Conservation (phyloP, 805 yeast genomes). For the Saturnispora ahearnii region DNA sequence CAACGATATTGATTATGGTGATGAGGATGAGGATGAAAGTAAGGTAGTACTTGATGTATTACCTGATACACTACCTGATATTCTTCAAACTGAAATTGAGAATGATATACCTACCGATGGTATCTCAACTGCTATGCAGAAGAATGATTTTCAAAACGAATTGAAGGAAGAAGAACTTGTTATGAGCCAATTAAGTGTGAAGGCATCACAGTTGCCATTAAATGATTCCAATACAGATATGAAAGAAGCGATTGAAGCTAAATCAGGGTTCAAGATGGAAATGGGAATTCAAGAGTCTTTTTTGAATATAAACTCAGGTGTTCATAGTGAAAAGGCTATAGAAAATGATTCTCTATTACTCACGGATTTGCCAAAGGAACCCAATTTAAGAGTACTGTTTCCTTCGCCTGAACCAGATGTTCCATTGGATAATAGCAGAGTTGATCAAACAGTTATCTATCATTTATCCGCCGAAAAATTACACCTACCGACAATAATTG, state of each 20-base stretch:
- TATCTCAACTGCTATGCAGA: constrained; percentile 5
- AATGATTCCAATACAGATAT: neutral
- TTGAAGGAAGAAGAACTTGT: constrained; percentile 3
- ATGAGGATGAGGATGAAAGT: constrained; percentile 1
- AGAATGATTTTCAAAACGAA: constrained; percentile 2
- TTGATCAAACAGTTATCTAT: constrained; percentile 2
- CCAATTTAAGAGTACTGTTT: neutral
- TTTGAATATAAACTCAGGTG: neutral
- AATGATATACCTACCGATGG: neutral
- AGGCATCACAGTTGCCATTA: neutral
- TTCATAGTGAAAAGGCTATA: neutral
- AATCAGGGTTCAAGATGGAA: neutral
- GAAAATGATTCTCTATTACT: neutral
- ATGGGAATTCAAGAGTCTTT: neutral
- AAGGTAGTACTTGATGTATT: no score
- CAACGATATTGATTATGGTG: neutral
- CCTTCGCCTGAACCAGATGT: neutral
- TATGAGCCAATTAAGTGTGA: neutral
- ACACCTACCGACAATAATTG: neutral
- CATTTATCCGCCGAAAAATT: neutral
- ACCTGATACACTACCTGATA: no score
- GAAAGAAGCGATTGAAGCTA: neutral
- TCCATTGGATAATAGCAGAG: neutral
- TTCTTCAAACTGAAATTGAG: neutral
- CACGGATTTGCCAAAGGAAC: neutral